A percentile compares a stretch with the other conserved stretches of the same genome.
Conservation (phyloP, 2,329 filamentous ascomycete genomes). For the Scolecobasidium constrictum region DNA sequence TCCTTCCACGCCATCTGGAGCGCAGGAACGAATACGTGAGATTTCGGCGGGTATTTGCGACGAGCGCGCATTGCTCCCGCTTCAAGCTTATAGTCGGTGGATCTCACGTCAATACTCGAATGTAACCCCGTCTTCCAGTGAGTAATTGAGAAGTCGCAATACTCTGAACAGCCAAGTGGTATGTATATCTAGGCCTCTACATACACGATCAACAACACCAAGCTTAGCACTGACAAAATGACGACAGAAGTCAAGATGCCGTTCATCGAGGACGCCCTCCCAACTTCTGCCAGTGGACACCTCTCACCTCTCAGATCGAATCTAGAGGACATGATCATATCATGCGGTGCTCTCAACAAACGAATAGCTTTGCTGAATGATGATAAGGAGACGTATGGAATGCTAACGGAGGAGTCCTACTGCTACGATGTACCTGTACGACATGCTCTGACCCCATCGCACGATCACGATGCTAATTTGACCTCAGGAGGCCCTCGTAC, state of each 20-base stretch:
- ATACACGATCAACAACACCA: no score
- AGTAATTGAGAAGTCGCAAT: no score
- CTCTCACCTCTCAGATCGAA: constrained; percentile 7
- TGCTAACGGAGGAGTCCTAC: constrained; percentile 6
- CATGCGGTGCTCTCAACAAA: constrained; percentile 6
- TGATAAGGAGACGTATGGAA: constrained; percentile 6
- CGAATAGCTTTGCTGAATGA: constrained; percentile 2
- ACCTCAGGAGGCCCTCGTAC: constrained; percentile 4
- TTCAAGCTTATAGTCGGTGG: no score
- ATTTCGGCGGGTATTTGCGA: no score
- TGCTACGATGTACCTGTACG: constrained; percentile 9
- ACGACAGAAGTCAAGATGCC: constrained; percentile 10
- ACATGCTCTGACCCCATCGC: neutral
- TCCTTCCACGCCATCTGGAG: no score
- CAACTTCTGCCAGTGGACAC: neutral
- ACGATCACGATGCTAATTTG: neutral
- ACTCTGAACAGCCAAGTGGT: no score
- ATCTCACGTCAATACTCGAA: no score
- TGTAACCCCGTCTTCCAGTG: no score
- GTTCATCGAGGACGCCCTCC: neutral
- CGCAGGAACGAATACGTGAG: no score
- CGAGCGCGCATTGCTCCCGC: no score
- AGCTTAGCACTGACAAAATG: no score
- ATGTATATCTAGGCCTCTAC: no score
- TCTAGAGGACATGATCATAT: constrained; percentile 9